Evolutionary conservation across 306 rosid species (phyloP), one percentile per base, ranked within the genome.

Genomic region (Adenanthera pavonina): DNA sequence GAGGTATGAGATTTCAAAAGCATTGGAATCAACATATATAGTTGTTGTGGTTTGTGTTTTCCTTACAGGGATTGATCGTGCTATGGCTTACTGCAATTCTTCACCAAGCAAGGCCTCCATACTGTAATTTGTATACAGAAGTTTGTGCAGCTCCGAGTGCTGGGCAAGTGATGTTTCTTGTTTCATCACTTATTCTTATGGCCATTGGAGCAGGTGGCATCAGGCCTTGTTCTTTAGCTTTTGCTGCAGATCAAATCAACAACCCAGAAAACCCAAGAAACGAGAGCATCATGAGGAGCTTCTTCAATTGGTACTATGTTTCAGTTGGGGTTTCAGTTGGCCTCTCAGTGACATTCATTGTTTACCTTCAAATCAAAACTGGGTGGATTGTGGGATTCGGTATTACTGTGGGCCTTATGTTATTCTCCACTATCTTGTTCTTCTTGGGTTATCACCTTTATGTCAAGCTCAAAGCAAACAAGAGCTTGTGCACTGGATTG

Each of bases 281-380:
- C 25, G 88, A 82, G 57, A 79, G 83, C 43, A 46, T 51, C 64
- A 13, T 91, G 84, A 89, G 73, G 72, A 91, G 88, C 79, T 91
- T 95, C 84, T 92, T 95, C 85, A 89, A 86, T 75, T 92, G 98
- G 98, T 95, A 92, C 40, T 90, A 92, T 80, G 92, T 84, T 62
- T 88, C 97, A 0, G 91, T 91, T 62, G 95, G 98, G 6, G 6
- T 91, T 59, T 90, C 97, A 2, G 53, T 88, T 8, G 78, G 73
- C 72, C 0, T 91, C 35, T 82, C 97, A 13, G 83, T 81, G 56
- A 41, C 87, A 64, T 74, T 90, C 56, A 85, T 92, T 53, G 97
- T 95, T 14, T 95, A 85, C 80, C 78, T 90, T 51, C 98, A 95
- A 79, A 88, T 83, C 14, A 48, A 41, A 67, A 51, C 56, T 13